A percentile compares a stretch with the other conserved stretches of the same genome.
Evolutionary conservation across 1,284 basidiomycete genomes (phyloP).

Genomic region (Chondrostereum purpureum): DNA sequence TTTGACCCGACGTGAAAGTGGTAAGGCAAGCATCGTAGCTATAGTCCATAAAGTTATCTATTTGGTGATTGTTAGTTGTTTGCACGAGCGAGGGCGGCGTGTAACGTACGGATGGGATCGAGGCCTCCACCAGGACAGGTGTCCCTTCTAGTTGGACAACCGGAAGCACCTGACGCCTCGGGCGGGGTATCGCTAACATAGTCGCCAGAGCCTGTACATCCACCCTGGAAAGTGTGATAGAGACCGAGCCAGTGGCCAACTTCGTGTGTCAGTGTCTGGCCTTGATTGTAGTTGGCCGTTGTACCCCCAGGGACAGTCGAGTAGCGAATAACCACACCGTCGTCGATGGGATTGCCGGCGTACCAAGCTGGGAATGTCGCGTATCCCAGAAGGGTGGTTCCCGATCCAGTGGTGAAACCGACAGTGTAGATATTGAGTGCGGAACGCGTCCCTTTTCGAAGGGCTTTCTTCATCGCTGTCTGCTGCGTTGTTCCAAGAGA

Average conservation of each 20-base stretch:
- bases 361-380: conserved; percentile 33
- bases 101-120: conserved; percentile 28
- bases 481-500: conserved; percentile 21
- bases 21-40: conserved; percentile 30
- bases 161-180: conserved; percentile 25
- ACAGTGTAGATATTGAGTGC: conserved; percentile 8
- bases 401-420: conserved; percentile 1
- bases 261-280: conserved; percentile 34
- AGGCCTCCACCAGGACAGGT: conserved; percentile 24
- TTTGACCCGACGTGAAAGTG: conserved; percentile 27
- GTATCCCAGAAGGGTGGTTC: conserved; percentile 17
- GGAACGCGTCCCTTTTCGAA: conserved; percentile 1
- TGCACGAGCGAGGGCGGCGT: too few relatives aligned
- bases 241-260: conserved; percentile 43
- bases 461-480: conserved; percentile 5
- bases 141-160: conserved; percentile 26
- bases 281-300: conserved; percentile 29
- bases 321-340: conserved; percentile 34
- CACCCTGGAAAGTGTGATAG: conserved; percentile 46
- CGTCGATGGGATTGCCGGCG: conserved; percentile 24
- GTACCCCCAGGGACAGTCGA: conserved; percentile 34
- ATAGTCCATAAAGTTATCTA: too few relatives aligned
- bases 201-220: conserved; percentile 35
- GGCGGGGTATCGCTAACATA: conserved; percentile 33
- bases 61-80: background rate